Evolutionary conservation across 78 protist species (phyloP).

Genomic region (Emiliania huxleyi): DNA sequence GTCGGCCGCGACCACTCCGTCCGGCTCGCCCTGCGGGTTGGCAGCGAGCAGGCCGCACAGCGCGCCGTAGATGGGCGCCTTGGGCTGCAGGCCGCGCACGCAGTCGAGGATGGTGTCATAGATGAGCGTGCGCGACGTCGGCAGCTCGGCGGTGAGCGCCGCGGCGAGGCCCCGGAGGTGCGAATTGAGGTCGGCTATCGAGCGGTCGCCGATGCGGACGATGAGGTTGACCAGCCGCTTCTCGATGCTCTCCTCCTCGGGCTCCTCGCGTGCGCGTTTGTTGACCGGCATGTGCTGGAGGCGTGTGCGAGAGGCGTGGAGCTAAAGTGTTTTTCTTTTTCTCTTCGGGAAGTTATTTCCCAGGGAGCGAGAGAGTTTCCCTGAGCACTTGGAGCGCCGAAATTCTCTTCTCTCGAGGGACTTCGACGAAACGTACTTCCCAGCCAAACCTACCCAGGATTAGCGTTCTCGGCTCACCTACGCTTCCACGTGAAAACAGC

Average conservation of each 20-base stretch:
- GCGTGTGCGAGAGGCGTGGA: no score
- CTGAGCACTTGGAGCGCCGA: no score
- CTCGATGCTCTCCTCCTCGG: slow-evolving; percentile 2
- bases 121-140: not conserved
- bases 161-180: not conserved
- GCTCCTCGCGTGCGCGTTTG: no score
- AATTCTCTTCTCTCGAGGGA: no score
- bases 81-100: not conserved
- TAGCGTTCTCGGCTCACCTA: no score
- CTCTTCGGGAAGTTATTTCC: no score
- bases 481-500: no score
- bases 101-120: not conserved
- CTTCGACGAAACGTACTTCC: no score
- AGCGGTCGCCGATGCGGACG: not conserved
- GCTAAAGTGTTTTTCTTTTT: no score
- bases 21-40: not conserved
- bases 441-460: no score
- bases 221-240: not conserved
- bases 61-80: not conserved
- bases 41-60: not conserved
- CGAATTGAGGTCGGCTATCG: not conserved
- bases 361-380: no score
- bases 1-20: not conserved
- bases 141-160: not conserved
- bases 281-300: no score